Evolutionary conservation across 2,329 filamentous ascomycete species (phyloP), one percentile per base, ranked within the genome.

Genomic region (Aspergillus texensis): DNA sequence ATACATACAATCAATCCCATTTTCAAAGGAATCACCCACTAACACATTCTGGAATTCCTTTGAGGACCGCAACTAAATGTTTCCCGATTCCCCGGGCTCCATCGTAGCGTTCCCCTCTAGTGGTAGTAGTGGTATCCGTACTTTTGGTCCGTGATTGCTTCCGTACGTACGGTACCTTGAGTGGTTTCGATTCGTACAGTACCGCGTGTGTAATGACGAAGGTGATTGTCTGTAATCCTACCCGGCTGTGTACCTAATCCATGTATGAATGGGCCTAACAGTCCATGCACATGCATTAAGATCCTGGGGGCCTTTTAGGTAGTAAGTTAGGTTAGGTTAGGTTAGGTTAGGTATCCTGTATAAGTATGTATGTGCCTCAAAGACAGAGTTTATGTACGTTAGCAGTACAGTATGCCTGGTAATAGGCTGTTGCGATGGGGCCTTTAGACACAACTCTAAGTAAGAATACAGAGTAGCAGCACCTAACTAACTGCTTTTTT

Each of bases 51-150:
- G 58, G 26, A 32, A 43, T 19, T 43, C 46, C 34, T 28, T 60
- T 14, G 14, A 34, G 30, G 32, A 34, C 55, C 24, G 28, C 48
- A 56, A 43, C 52, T 30, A 48, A 34, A 52, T 46, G 53, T 16
- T 62, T 66, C 65, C 52, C 62, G 65, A 60, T 59, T 65, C 43
- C 65, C 62, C 65, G 60, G 65, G 60, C 55, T 50, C 65, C 62
- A 61, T 65, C 28, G 28, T 48, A 24, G 62, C 52, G 64, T 62
- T 45, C 53, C 54, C 41, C 45, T 45, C 39, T 30, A 52, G 34
- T 39, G 52, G 26, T 61, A 32, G 52, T 28, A 6, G 26, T 28
- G 6, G 26, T 28, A 28, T 28, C 26, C 26, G 26, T 56, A 61
- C 58, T 52, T 52, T 60, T 30, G 50, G 50, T 52, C 32, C 28